Percentiles rank a stretch among this genome's conserved stretches.
Evolutionary conservation across 768 basidiomycete genomes (phyloP).

Genomic region (Leccinellum luteum): DNA sequence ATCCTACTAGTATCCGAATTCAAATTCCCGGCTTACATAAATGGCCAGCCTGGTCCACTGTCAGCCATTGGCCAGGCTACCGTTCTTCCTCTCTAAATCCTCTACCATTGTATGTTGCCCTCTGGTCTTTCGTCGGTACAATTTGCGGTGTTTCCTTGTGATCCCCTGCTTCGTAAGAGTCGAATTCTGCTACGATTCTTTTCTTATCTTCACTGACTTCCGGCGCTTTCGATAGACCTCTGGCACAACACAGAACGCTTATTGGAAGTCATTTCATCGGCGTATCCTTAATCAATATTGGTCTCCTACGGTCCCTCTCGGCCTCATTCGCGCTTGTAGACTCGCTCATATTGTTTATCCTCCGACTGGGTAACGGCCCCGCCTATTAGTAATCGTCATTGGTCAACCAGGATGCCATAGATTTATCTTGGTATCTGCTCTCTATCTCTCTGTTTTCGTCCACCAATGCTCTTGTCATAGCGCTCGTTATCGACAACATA

Average conservation of each 20-base stretch:
- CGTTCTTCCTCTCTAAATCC: slow-evolving; percentile 8
- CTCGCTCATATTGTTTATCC: slow-evolving; percentile 52
- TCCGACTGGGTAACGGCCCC: slow-evolving; percentile 54
- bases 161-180: slow-evolving; percentile 20
- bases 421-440: slow-evolving; percentile 52
- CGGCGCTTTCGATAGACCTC: slow-evolving; percentile 48
- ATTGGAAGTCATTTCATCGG: slow-evolving; percentile 42
- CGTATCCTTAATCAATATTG: slow-evolving; percentile 49
- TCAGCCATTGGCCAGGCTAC: slow-evolving; percentile 17
- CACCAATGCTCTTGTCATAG: slow-evolving; percentile 41
- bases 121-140: slow-evolving; percentile 52
- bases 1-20: neutral
- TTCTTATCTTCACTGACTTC: neutral
- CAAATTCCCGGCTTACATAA: neutral
- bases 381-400: slow-evolving; percentile 43
- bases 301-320: slow-evolving; percentile 44
- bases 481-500: slow-evolving; percentile 49
- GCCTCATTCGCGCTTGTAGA: slow-evolving; percentile 40
- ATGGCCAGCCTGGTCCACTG: neutral
- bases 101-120: neutral
- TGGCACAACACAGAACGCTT: slow-evolving; percentile 52
- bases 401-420: slow-evolving; percentile 39
- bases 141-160: slow-evolving; percentile 44
- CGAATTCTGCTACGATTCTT: neutral
- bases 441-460: slow-evolving; percentile 51